Conservation (phyloP, 257 asterid species). For the Datura wrightii region DNA sequence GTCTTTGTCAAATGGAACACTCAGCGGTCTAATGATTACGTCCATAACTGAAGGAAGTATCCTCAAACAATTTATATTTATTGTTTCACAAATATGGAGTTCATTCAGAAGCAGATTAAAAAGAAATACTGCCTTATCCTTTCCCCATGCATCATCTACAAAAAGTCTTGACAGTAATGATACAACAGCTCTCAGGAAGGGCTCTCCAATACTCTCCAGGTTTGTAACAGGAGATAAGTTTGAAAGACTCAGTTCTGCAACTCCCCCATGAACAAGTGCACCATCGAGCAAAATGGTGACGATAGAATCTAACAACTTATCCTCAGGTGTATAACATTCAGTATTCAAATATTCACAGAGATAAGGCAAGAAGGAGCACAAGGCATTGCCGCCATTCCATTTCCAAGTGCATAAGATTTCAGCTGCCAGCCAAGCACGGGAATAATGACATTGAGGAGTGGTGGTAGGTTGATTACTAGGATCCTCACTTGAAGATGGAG, state of each 20-base stretch:
- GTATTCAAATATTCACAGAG: slow-evolving; percentile 57
- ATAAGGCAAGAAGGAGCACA: slow-evolving; percentile 69
- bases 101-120: slow-evolving; percentile 62
- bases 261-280: slow-evolving; percentile 77
- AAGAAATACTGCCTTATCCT: slow-evolving; percentile 60
- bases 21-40: slow-evolving; percentile 70
- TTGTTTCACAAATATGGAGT: slow-evolving; percentile 74
- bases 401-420: slow-evolving; percentile 95
- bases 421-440: slow-evolving; percentile 99
- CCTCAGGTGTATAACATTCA: slow-evolving; percentile 42
- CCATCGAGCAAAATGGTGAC: slow-evolving; percentile 81
- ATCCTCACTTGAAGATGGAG: slow-evolving; percentile 52
- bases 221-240: slow-evolving; percentile 64
- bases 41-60: slow-evolving; percentile 75
- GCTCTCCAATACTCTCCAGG: slow-evolving; percentile 70
- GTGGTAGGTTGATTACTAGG: slow-evolving; percentile 43
- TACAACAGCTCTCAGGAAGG: slow-evolving; percentile 79
- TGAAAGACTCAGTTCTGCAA: slow-evolving; percentile 54
- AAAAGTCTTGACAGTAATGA: slow-evolving; percentile 62
- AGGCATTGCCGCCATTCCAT: slow-evolving; percentile 85
- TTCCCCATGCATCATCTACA: slow-evolving; percentile 69
- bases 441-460: slow-evolving; percentile 49
- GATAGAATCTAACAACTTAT: slow-evolving; percentile 65
- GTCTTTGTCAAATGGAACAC: slow-evolving; percentile 45
- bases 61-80: slow-evolving; percentile 70